phyloP scores from a whole-genome alignment of 441 rosid genomes.

The Sinapis alba region DNA sequence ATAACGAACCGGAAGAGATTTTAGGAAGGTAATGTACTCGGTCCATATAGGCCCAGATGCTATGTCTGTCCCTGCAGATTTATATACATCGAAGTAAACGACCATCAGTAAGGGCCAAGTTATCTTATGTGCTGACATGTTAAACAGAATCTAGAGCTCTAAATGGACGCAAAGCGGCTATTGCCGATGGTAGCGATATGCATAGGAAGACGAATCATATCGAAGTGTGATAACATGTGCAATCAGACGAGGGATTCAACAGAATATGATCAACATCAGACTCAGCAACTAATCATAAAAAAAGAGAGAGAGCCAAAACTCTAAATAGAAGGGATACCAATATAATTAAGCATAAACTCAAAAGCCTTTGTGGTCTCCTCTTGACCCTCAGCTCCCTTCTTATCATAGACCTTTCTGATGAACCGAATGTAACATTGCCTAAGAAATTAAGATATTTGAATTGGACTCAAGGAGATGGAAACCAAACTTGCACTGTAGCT shows the following conservation, averaged over 20 bases:
- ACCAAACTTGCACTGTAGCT: slow-evolving; percentile 7
- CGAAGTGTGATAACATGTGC: slow-evolving; percentile 10
- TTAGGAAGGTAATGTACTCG: slow-evolving; percentile 82
- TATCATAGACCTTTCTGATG: slow-evolving; percentile 88
- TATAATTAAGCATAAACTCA: slow-evolving; percentile 85
- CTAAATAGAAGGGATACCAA: slow-evolving; percentile 73
- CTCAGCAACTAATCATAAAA: no score
- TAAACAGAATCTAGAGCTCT: slow-evolving; percentile 12
- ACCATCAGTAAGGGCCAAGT: slow-evolving; percentile 25
- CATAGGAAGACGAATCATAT: slow-evolving; percentile 12
- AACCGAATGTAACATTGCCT: slow-evolving; percentile 97
- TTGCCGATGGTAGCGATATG: slow-evolving; percentile 11
- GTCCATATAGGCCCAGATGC: slow-evolving; percentile 95
- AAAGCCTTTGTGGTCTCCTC: slow-evolving; percentile 95
- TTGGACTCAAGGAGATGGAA: slow-evolving; percentile 20
- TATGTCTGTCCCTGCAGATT: slow-evolving; percentile 79
- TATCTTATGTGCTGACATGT: slow-evolving; percentile 5
- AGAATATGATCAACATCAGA: background rate
- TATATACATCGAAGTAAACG: slow-evolving; percentile 39
- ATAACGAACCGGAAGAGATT: slow-evolving; percentile 77
- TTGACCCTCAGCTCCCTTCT: slow-evolving; percentile 86
- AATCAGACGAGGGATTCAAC: slow-evolving; percentile 2
- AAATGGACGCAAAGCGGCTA: slow-evolving; percentile 3
- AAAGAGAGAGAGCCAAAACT: no score
- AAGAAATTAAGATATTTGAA: slow-evolving; percentile 13